phyloP scores from a whole-genome alignment of 2,329 filamentous ascomycete genomes.

The Ploettnerulaceae sp. region DNA sequence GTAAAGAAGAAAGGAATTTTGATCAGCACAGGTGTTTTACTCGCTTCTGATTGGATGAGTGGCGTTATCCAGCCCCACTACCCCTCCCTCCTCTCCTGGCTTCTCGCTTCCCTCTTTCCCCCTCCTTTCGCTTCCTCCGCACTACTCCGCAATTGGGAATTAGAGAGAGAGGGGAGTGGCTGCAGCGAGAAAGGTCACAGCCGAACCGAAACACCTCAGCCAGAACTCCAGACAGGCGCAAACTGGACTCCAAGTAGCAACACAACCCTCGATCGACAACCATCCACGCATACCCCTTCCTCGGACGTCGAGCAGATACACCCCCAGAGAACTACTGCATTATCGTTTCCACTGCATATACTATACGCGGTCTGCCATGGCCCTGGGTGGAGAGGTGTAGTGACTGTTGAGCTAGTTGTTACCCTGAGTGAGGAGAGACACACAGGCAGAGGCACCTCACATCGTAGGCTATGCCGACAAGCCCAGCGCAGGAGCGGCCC shows the following conservation, averaged over 20 bases:
- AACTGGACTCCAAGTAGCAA: too few species aligned
- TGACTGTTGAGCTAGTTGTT: neutral
- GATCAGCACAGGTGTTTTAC: too few species aligned
- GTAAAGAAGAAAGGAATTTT: too few species aligned
- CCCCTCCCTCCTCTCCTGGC: neutral
- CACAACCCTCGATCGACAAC: too few species aligned
- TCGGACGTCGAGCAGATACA: too few species aligned
- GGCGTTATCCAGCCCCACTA: neutral
- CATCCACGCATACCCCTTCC: too few species aligned
- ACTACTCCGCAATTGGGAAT: constrained; percentile 3
- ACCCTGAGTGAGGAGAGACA: too few species aligned
- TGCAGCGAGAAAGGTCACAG: too few species aligned
- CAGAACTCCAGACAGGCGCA: neutral
- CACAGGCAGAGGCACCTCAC: constrained; percentile 17
- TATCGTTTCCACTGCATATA: too few species aligned
- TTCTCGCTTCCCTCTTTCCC: neutral
- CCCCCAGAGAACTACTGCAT: too few species aligned
- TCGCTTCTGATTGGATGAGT: too few species aligned
- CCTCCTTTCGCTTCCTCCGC: constrained; percentile 15
- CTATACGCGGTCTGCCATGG: constrained; percentile 7
- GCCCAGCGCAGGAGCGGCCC: constrained; percentile 12
- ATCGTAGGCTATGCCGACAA: constrained; percentile 14
- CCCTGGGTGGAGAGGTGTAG: neutral
- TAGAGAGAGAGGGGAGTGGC: neutral
- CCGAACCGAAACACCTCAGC: too few species aligned